Evolutionary conservation across 2,329 filamentous ascomycete genomes (phyloP), one percentile per base, ranked within the genome.

Genomic region (Aspergillus floridensis): DNA sequence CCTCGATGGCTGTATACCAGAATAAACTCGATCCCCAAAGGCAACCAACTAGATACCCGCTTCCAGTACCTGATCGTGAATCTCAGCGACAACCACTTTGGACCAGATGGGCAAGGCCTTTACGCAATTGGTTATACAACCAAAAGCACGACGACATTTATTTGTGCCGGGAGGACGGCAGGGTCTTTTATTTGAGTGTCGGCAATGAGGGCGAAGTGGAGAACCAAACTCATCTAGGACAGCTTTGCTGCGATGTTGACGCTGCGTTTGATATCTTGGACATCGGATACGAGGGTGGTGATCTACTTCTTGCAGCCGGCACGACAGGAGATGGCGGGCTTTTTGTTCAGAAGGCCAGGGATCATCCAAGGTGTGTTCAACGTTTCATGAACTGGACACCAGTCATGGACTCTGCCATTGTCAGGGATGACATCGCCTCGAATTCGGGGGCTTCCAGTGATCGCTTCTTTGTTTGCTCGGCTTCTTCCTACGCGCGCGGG

Each of bases 81-180:
- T 61, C 67, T 51, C 61, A 65, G 49, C 59, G 66, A 53, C 64
- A 68, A 44, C 89, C 89, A 0, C 74, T 91, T 3, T 97, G 92
- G 90, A 89, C 89, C 3, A 86, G 89, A 24, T 99, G 93, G 93
- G 86, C 91, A 29, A 85, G 91, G 60, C 90, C 92, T 2, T 83
- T 86, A 60, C 87, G 93, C 7, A 83, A 86, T 24, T 82, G 82
- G 60, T 76, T 79, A 12, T 89, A 88, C 65, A 84, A 84, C 55
- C 78, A 83, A 56, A 82, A 79, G 19, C 86, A 87, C 38, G 95
- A 98, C 69, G 86, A 88, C 60, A 86, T 98, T 52, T 96, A 95
- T 70, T 79, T 99, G 16, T 90, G 89, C 11, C 86, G 93, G 57
- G 93, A 98, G 76, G 93, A 98, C 70, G 95, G 95, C 3, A 80